Base-by-base conservation (phyloP, 306 rosid species). In the Astragalus membranaceus region DNA sequence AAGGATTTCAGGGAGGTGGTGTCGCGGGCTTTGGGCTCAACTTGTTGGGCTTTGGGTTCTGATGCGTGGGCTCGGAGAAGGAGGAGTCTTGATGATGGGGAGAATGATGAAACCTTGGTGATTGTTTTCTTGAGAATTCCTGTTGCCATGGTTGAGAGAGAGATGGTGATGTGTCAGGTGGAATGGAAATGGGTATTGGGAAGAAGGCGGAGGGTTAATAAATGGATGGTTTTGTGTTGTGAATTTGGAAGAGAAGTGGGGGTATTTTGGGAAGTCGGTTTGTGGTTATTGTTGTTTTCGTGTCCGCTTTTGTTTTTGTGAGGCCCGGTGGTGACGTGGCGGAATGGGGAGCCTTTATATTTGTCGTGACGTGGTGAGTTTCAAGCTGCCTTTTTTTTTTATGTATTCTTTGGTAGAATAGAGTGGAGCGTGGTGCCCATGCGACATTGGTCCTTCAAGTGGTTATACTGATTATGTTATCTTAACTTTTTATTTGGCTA, bases 21-120 rank as follows among this genome's bases (percentile, higher is more conserved):
- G 35, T 29, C 78, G 0, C 46, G 30, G 48, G 85, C 84, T 43
- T 73, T 80, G 12, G 86, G 87, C 13, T 76, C 79, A 3, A 75
- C 82, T 39, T 78, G 70, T 67, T 85, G 90, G 46, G 94, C 85
- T 53, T 86, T 73, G 12, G 88, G 83, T 54, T 73, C 99, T 1
- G 90, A 73, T 1, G 97, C 92, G 16, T 85, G 83, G 30, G 87
- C 81, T n/a, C 92, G 88, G 14, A 81, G 48, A 2, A 61, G 15
- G 1, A 78, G 13, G 1, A 79, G 69, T 29, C 80, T 75, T n/a
- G 80, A 60, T 13, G 86, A 73, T 42, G 83, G 75, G 3, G 92
- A 66, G 0, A 85, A 36, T 0, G 86, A 39, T 1, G 87, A 71
- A 67, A 85, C 75, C 50, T 88, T 81, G 16, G 69, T 17, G 2